Evolutionary conservation across 768 basidiomycete species (phyloP), one percentile per base, ranked within the genome.

Genomic region (Boletus eberwhitei): DNA sequence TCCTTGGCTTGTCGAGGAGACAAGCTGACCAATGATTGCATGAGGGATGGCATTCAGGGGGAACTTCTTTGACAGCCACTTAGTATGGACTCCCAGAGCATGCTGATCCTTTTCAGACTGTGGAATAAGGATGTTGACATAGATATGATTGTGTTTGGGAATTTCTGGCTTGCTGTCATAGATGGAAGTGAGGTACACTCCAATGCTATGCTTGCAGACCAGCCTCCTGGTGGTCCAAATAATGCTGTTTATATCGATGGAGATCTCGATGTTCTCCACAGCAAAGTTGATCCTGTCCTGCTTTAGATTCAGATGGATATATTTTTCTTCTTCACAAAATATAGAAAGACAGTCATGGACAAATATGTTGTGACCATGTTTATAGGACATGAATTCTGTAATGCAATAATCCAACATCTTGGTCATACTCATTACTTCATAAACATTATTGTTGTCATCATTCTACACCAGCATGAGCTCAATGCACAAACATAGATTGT

Each of bases 81-180:
- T 48, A 0, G 44, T 59, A 0, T 8, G 16, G 3, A 0, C 0
- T 6, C 36, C 48, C 0, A 40, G 6, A 2, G 38, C 24, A 11
- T 3, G 5, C 5, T 44, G 35, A 36, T 63, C 36, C 0, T 32
- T 19, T 4, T 53, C 56, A 0, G 55, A 61, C 6, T 62, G 56
- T 1, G 56, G 56, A 0, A 62, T 17, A 2, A 52, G 45, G 11
- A 64, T 39, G 2, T 61, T 34, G 0, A 57, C 41, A 50, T 61
- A 64, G 6, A 58, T 19, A 32, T 64, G 63, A 3, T 64, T 64
- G 14, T 64, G 47, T 17, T 61, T 61, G 0, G 8, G 2, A 0
- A 64, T 65, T 0, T 22, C 48, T 4, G 52, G 19, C 40, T 44
- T 42, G 14, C 41, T 13, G 5, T 57, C 48, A 16, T 51, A 35